Percentiles rank a stretch among this genome's conserved stretches.
phyloP scores from a whole-genome alignment of 2,329 filamentous ascomycete genomes.

The Cadophora sp. region DNA sequence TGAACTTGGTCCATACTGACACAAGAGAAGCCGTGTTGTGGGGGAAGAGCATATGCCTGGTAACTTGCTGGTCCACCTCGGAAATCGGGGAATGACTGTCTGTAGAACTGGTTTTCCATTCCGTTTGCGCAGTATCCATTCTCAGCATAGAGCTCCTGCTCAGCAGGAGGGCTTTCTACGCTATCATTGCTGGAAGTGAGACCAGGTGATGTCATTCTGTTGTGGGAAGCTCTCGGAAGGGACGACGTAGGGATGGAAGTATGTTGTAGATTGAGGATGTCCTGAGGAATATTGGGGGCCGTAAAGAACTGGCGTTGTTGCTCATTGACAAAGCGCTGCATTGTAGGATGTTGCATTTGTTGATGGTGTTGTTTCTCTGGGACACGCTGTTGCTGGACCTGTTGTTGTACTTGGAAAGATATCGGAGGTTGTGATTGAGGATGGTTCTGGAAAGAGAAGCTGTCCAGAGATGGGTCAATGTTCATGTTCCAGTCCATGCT shows the following conservation, averaged over 20 bases:
- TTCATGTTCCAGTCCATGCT: neutral
- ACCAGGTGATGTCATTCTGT: conserved; percentile 36
- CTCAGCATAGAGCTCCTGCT: conserved; percentile 32
- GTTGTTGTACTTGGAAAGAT: conserved; percentile 9
- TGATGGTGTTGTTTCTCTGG: conserved; percentile 8
- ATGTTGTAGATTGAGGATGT: neutral
- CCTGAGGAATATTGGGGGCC: conserved; percentile 3
- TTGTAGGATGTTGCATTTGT: conserved; percentile 7
- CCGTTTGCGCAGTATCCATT: conserved; percentile 27
- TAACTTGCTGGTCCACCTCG: neutral
- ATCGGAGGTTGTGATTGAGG: neutral
- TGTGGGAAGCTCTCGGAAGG: conserved; percentile 27
- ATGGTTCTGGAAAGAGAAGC: conserved; percentile 14
- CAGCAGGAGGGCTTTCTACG: conserved; percentile 33
- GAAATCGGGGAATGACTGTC: neutral
- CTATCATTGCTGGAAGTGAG: conserved; percentile 30
- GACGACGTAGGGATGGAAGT: conserved; percentile 24
- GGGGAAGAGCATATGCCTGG: conserved; percentile 14
- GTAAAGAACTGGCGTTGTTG: conserved; percentile 30
- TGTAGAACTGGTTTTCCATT: conserved; percentile 1
- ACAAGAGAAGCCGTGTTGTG: conserved; percentile 13
- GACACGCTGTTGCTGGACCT: neutral
- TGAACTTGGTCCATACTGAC: conserved; percentile 42
- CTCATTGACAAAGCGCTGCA: conserved; percentile 36
- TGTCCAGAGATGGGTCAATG: conserved; percentile 31